phyloP scores from a whole-genome alignment of 306 rosid species.

The Quercus ilex region DNA sequence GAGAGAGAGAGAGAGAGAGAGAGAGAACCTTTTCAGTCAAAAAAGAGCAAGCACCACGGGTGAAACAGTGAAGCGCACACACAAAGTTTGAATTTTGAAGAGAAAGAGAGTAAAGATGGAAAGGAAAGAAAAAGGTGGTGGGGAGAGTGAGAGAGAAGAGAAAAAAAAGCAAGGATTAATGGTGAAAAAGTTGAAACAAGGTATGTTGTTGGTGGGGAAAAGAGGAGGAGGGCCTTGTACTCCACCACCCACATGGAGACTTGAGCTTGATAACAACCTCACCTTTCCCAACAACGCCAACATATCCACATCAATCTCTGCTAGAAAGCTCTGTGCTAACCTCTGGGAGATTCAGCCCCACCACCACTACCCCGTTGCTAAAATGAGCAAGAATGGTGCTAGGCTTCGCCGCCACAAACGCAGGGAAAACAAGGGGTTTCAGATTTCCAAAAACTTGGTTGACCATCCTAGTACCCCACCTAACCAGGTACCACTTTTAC shows the following conservation, averaged over 20 bases:
- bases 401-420: constrained; percentile 31
- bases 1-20: neutral
- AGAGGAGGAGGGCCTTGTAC: constrained; percentile 54
- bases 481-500: constrained; percentile 41
- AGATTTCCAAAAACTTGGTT: constrained; percentile 16
- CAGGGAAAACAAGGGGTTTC: constrained; percentile 15
- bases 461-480: constrained; percentile 30
- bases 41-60: constrained; percentile 3
- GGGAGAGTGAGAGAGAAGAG: constrained; percentile 17
- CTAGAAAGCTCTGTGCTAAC: constrained; percentile 70
- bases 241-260: constrained; percentile 83
- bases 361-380: constrained; percentile 34
- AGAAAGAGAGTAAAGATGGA: constrained; percentile 17
- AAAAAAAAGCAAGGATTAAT: constrained; percentile 34
- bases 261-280: constrained; percentile 33
- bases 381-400: constrained; percentile 33
- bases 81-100: constrained; percentile 24
- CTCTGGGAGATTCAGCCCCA: constrained; percentile 66
- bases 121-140: constrained; percentile 21
- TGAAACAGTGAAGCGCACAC: neutral
- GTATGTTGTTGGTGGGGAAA: constrained; percentile 45
- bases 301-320: constrained; percentile 44
- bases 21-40: neutral
- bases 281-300: constrained; percentile 16
- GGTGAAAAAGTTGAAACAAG: constrained; percentile 50